Evolutionary conservation across 106 monocot genomes (phyloP).

Genomic region (Narthecium ossifragum): DNA sequence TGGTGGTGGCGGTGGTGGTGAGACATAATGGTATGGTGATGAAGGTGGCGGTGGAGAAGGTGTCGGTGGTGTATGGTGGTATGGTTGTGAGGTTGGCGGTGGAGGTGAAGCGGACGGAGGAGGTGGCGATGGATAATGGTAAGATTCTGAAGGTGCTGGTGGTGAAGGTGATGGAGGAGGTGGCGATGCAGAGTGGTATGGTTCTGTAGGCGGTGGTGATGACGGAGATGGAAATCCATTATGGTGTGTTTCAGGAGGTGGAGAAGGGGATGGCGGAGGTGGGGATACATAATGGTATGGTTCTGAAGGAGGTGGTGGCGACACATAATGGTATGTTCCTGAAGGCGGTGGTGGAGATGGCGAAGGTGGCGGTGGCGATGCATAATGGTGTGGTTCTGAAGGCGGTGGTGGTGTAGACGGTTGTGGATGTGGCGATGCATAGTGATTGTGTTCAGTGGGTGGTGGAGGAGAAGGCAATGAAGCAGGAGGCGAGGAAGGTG

Average conservation of each 20-base stretch:
- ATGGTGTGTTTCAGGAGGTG: too few relatives aligned
- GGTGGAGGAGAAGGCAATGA: too few relatives aligned
- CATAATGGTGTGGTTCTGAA: conserved; percentile 82
- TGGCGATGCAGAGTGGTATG: too few relatives aligned
- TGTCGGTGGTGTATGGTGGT: neutral
- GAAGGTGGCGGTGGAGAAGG: neutral
- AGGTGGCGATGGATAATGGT: conserved; percentile 1
- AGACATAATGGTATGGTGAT: too few relatives aligned
- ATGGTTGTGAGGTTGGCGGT: too few relatives aligned
- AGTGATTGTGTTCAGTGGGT: too few relatives aligned
- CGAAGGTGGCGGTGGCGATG: conserved; percentile 75
- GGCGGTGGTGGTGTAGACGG: conserved; percentile 55
- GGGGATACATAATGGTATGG: conserved; percentile 6
- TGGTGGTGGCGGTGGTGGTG: neutral
- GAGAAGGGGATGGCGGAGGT: conserved; percentile 66
- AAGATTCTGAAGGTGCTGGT: too few relatives aligned
- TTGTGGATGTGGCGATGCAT: too few relatives aligned
- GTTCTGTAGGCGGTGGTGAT: too few relatives aligned
- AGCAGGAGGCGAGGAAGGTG: too few relatives aligned
- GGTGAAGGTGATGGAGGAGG: too few relatives aligned
- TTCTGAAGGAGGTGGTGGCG: conserved; percentile 53
- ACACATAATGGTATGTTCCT: conserved; percentile 80
- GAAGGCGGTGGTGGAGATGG: conserved; percentile 61
- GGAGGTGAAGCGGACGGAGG: neutral
- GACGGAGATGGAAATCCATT: too few relatives aligned